These are phyloP conservation scores for Pestalotiopsis sp. DNA, from an alignment of 2,329 filamentous ascomycete genomes.

Conservation along the genomic window DNA sequence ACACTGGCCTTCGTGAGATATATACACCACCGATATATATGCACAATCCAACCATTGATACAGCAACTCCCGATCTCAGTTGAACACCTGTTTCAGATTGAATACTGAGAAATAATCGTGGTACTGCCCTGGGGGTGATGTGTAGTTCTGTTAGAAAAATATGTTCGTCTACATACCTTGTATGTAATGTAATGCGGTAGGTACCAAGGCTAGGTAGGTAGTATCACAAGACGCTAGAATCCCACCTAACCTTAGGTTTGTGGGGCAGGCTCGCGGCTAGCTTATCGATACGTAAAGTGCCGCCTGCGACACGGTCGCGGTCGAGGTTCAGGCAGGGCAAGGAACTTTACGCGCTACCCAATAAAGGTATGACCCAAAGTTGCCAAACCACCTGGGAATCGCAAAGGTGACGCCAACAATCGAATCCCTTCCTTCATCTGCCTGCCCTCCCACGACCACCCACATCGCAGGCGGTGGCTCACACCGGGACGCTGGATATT, in stretches of 20 bases:
- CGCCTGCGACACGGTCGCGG: not conserved
- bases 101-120: no score
- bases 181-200: no score
- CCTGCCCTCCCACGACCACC: not conserved
- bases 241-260: not conserved
- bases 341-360: constrained; percentile 1
- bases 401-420: not conserved
- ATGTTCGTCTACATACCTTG: no score
- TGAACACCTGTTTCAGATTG: no score
- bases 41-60: no score
- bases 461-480: not conserved
- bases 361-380: not conserved
- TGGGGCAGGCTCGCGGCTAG: not conserved
- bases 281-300: not conserved
- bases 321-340: not conserved
- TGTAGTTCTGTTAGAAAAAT: no score
- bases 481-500: not conserved
- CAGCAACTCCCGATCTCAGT: no score
- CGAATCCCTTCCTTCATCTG: not conserved
- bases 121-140: no score
- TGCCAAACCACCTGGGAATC: not conserved
- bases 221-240: no score
- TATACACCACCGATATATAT: no score
- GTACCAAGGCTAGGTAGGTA: no score
- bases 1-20: no score